phyloP scores from a whole-genome alignment of 306 rosid genomes.

The Rosa persica region DNA sequence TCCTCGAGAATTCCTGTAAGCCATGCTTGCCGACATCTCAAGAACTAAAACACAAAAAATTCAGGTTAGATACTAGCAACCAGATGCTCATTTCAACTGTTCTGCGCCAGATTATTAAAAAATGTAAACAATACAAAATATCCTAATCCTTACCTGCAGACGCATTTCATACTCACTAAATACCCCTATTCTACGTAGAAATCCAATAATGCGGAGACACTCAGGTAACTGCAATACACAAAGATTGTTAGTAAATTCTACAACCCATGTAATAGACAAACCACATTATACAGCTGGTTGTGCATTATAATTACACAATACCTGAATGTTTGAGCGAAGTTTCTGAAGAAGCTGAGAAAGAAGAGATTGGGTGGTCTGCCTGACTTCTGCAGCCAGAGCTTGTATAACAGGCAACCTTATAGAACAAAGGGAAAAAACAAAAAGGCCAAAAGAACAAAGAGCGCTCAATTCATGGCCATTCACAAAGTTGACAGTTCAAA shows the following conservation, averaged over 20 bases:
- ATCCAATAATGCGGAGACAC: constrained; percentile 94
- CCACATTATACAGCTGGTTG: constrained; percentile 10
- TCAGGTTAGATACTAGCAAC: constrained; percentile 30
- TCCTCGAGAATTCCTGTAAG: constrained; percentile 94
- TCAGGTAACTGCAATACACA: constrained; percentile 74
- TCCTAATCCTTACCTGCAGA: constrained; percentile 58
- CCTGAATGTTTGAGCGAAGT: constrained; percentile 99
- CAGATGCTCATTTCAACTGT: not conserved
- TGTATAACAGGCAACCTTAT: constrained; percentile 78
- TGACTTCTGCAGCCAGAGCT: constrained; percentile 84
- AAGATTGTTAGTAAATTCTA: constrained; percentile 10
- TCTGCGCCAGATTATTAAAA: not conserved
- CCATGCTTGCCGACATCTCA: constrained; percentile 98
- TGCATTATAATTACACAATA: constrained; percentile 24
- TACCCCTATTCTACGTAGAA: constrained; percentile 83
- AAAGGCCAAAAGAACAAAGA: constrained; percentile 1
- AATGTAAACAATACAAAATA: not conserved
- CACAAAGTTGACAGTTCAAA: constrained; percentile 14
- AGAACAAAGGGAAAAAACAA: not conserved
- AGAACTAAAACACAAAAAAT: constrained; percentile 55
- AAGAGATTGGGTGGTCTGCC: constrained; percentile 90
- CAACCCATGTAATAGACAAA: constrained; percentile 16
- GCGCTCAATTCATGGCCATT: constrained; percentile 20
- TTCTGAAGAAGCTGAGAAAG: constrained; percentile 95
- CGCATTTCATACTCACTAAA: constrained; percentile 98